These are phyloP conservation scores for Aureobasidium vineae DNA, from an alignment of 2,329 filamentous ascomycete species.

Conservation along the genomic window DNA sequence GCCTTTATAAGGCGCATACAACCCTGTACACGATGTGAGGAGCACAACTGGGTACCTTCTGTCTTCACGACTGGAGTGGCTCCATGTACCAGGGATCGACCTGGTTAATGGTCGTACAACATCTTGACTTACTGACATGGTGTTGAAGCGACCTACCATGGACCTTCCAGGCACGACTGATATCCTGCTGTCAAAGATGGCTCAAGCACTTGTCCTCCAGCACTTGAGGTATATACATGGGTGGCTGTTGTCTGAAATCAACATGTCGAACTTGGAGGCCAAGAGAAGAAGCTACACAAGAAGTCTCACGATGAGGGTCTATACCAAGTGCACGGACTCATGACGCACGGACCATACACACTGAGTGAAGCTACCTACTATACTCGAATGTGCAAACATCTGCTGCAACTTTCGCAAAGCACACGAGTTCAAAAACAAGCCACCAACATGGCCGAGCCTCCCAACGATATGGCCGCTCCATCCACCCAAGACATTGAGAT, in stretches of 20 bases:
- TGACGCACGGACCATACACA: neutral
- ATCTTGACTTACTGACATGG: neutral
- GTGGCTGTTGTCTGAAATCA: neutral
- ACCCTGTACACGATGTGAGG: neutral
- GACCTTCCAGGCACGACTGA: neutral
- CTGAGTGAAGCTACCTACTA: neutral
- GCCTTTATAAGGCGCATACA: neutral
- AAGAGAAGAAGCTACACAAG: neutral
- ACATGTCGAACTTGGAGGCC: neutral
- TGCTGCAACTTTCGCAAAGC: neutral
- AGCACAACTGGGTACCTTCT: neutral
- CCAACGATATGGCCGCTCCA: slow-evolving; percentile 33
- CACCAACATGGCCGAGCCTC: slow-evolving; percentile 34
- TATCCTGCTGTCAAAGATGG: neutral
- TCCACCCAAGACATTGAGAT: slow-evolving; percentile 37
- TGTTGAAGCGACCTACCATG: neutral
- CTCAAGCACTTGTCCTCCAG: neutral
- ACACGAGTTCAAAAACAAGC: neutral
- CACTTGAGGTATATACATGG: neutral
- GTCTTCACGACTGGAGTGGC: neutral
- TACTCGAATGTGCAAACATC: neutral
- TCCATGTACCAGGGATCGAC: neutral
- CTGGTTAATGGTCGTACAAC: neutral
- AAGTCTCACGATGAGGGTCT: neutral
- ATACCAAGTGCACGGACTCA: neutral